phyloP scores from a whole-genome alignment of 2,329 filamentous ascomycete genomes.

The Parastagonospora avenae region DNA sequence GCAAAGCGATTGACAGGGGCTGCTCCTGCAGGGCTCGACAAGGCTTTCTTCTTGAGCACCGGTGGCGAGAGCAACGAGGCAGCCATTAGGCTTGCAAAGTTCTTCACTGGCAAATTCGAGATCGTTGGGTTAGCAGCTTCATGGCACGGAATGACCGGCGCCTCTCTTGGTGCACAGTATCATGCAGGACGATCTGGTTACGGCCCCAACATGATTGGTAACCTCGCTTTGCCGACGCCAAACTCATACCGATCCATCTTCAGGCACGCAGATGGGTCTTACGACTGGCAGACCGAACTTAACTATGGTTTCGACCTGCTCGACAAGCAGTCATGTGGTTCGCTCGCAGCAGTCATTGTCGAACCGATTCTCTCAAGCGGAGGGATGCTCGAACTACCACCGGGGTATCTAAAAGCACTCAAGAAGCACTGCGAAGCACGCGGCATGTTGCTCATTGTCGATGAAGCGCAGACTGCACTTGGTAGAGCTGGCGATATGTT shows the following conservation, averaged over 20 bases:
- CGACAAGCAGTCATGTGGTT: constrained; percentile 64
- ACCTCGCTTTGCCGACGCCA: constrained; percentile 63
- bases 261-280: constrained; percentile 61
- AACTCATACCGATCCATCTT: constrained; percentile 68
- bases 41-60: constrained; percentile 42
- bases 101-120: constrained; percentile 68
- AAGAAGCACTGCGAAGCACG: constrained; percentile 49
- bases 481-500: constrained; percentile 56
- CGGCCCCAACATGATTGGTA: constrained; percentile 59
- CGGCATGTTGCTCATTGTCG: constrained; percentile 44
- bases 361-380: constrained; percentile 65
- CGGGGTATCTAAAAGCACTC: constrained; percentile 63
- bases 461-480: constrained; percentile 46
- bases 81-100: constrained; percentile 68
- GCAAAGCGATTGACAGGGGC: constrained; percentile 34
- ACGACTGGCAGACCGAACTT: constrained; percentile 70
- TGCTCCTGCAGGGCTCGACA: constrained; percentile 36
- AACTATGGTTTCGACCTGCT: constrained; percentile 67
- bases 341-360: constrained; percentile 66
- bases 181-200: constrained; percentile 57
- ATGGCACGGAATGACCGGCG: constrained; percentile 66
- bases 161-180: constrained; percentile 59
- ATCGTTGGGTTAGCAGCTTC: constrained; percentile 64
- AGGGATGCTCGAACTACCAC: constrained; percentile 64
- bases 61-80: constrained; percentile 56